Percentiles rank a stretch among this genome's conserved stretches.
These are phyloP conservation scores for Trichoderma sp. DNA, from an alignment of 2,329 filamentous ascomycete genomes.

Conservation along the genomic window DNA sequence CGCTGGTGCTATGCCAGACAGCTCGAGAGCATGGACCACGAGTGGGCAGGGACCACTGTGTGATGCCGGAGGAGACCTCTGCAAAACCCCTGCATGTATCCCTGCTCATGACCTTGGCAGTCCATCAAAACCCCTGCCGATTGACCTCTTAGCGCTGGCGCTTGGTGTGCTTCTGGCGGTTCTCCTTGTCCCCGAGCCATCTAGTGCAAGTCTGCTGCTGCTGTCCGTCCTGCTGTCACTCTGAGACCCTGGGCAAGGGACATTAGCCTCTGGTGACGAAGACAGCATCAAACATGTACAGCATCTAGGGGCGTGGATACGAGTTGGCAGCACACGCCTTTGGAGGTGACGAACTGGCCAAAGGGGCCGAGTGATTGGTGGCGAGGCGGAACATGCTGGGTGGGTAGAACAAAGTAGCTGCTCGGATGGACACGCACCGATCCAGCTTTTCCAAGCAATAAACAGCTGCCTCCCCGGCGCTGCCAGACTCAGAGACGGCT, in stretches of 20 bases:
- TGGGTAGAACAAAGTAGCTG: slow-evolving; percentile 19
- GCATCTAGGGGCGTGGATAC: slow-evolving; percentile 21
- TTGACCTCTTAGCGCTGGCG: slow-evolving; percentile 16
- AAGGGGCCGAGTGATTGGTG: slow-evolving; percentile 19
- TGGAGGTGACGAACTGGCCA: slow-evolving; percentile 11
- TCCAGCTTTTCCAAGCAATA: slow-evolving; percentile 16
- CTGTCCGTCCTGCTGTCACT: slow-evolving; percentile 8
- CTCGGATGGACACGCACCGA: slow-evolving; percentile 5
- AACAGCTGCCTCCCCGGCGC: slow-evolving; percentile 19
- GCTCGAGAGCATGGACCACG: slow-evolving; percentile 8
- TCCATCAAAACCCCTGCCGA: slow-evolving; percentile 16
- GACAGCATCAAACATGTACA: slow-evolving; percentile 7
- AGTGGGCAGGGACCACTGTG: not conserved
- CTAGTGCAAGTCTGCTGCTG: not conserved
- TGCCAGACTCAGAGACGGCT: slow-evolving; percentile 1
- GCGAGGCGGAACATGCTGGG: slow-evolving; percentile 15
- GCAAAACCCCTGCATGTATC: slow-evolving; percentile 18
- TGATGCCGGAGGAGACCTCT: slow-evolving; percentile 18
- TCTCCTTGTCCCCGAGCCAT: slow-evolving; percentile 8
- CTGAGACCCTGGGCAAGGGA: slow-evolving; percentile 17
- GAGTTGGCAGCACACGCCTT: slow-evolving; percentile 18
- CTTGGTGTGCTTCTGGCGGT: slow-evolving; percentile 13
- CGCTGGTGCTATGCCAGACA: slow-evolving; percentile 10
- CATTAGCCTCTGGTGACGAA: slow-evolving; percentile 1
- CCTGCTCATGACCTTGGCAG: slow-evolving; percentile 20